These are phyloP conservation scores for Botrytis byssoidea DNA, from an alignment of 2,329 filamentous ascomycete species.

Conservation along the genomic window DNA sequence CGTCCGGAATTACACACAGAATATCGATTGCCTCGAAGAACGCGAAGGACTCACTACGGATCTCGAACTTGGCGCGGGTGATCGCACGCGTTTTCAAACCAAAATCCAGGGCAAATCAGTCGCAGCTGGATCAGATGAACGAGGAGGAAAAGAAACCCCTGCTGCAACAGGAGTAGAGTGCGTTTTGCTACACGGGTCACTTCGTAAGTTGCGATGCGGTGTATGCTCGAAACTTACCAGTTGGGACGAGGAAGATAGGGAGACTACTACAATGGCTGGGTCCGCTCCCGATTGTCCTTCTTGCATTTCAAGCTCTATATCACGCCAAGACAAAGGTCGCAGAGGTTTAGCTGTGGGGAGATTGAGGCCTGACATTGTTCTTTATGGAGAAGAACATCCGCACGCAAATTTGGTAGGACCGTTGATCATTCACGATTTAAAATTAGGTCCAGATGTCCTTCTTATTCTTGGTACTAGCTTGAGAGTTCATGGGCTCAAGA, in stretches of 20 bases:
- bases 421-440: slow-evolving; percentile 66
- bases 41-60: slow-evolving; percentile 66
- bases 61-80: slow-evolving; percentile 60
- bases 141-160: slow-evolving; percentile 34
- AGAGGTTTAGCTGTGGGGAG: slow-evolving; percentile 66
- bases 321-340: slow-evolving; percentile 63
- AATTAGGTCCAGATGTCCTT: slow-evolving; percentile 62
- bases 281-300: slow-evolving; percentile 66
- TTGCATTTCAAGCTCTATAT: slow-evolving; percentile 61
- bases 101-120: slow-evolving; percentile 45
- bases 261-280: slow-evolving; percentile 51
- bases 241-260: slow-evolving; percentile 57
- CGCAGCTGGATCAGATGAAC: slow-evolving; percentile 30
- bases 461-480: slow-evolving; percentile 71
- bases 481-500: slow-evolving; percentile 68
- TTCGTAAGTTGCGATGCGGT: slow-evolving; percentile 63
- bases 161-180: slow-evolving; percentile 42
- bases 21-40: slow-evolving; percentile 72
- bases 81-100: slow-evolving; percentile 55
- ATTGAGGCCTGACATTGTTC: slow-evolving; percentile 68
- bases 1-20: slow-evolving; percentile 72
- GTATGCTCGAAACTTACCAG: slow-evolving; percentile 56
- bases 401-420: slow-evolving; percentile 65
- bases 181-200: slow-evolving; percentile 71
- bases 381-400: slow-evolving; percentile 73